Base-by-base conservation (phyloP, 1,139 yeast genomes). In the Hyphopichia khmerensis region DNA sequence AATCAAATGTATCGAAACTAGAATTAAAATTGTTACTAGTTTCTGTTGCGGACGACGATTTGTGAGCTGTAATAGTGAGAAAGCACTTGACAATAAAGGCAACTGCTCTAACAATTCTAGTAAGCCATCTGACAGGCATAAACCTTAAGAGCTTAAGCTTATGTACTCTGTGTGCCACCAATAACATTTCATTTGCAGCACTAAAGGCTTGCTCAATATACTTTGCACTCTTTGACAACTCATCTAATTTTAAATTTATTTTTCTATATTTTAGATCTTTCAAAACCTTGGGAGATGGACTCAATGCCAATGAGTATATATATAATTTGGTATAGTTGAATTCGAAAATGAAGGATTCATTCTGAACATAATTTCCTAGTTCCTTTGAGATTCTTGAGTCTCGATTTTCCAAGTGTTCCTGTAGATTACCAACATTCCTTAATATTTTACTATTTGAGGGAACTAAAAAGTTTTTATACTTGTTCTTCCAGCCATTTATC, bases 121-220 rank as follows among this genome's bases (percentile, higher is more conserved):
- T 86, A 4, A 87, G 82, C 96, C 96, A 90, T 48, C 96, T 71
- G 13, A 89, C 91, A 0, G 98, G 96, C 82, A 91, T 88, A 56
- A 77, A 86, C 47, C 83, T 71, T 41, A 88, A 66, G 69, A 84
- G 67, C 48, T 78, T 80, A 47, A 84, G 67, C 46, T 74, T 72
- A 54, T 85, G 89, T 2, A 88, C 82, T 35, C 95, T 67, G 43
- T 80, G 80, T 2, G 93, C 88, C 3, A 86, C 84, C 26, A 79
- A 75, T 32, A 90, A 65, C 60, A 88, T 79, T 55, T 87, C 95
- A 53, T 84, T 84, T 1, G 97, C 96, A 0, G 97, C 86, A 45
- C 75, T 80, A 49, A 86, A 87, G 0, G 97, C 97, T 48, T 83
- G 74, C 45, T 84, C 93, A 21, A 89, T 87, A 59, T 84, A 89